phyloP scores from a whole-genome alignment of 1,284 basidiomycete genomes.

The Sanghuangporus weigelae region DNA sequence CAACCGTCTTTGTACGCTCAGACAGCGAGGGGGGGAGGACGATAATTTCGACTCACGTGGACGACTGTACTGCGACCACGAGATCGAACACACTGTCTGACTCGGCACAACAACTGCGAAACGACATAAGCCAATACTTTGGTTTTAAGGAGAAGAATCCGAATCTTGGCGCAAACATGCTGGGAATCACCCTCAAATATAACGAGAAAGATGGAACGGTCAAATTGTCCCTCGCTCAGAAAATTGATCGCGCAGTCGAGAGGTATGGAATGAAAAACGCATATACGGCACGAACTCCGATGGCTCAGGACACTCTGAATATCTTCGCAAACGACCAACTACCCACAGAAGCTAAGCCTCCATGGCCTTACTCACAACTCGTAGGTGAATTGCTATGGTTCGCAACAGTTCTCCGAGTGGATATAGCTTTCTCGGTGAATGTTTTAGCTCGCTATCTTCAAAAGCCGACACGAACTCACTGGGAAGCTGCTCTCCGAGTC shows the following conservation, averaged over 20 bases:
- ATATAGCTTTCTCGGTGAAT: slow-evolving; percentile 28
- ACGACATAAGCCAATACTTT: not conserved
- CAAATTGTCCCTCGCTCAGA: slow-evolving; percentile 15
- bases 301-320: too few species aligned
- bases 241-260: too few species aligned
- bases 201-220: not conserved
- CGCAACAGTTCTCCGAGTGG: slow-evolving; percentile 26
- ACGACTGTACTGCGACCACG: not conserved
- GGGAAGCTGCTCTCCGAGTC: slow-evolving; percentile 27
- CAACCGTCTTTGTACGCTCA: not conserved
- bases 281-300: too few species aligned
- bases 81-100: too few species aligned
- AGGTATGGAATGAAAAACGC: too few species aligned
- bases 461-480: not conserved
- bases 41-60: not conserved
- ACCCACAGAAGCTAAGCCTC: too few species aligned
- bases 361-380: slow-evolving; percentile 19
- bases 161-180: slow-evolving; percentile 1
- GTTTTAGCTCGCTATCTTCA: slow-evolving; percentile 25
- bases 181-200: slow-evolving; percentile 14
- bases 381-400: slow-evolving; percentile 29
- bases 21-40: not conserved
- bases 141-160: not conserved
- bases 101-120: not conserved
- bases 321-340: too few species aligned